Percentiles rank a stretch among this genome's conserved stretches.
These are phyloP conservation scores for Tuber magnatum DNA, from an alignment of 495 filamentous ascomycete genomes.

Conservation along the genomic window DNA sequence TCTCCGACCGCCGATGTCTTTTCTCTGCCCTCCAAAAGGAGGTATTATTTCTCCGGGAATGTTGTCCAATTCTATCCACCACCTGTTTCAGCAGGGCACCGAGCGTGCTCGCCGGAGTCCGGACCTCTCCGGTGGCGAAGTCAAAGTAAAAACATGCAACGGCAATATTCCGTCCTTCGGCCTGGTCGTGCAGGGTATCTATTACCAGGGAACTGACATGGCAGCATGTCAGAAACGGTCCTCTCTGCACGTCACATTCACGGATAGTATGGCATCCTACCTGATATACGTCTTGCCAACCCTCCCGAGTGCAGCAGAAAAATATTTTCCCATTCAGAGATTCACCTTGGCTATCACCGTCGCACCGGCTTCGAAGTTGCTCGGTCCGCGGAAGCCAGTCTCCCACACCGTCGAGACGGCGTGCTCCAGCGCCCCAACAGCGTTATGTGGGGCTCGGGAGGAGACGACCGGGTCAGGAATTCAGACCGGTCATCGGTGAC, in stretches of 20 bases:
- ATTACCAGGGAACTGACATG: not conserved
- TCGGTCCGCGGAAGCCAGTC: not conserved
- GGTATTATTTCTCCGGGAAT: not conserved
- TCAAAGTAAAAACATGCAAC: constrained; percentile 1
- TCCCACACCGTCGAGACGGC: not conserved
- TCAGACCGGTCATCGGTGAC: not conserved
- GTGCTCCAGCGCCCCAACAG: not conserved
- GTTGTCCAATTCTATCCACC: not conserved
- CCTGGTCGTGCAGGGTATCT: not conserved
- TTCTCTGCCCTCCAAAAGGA: constrained; percentile 1
- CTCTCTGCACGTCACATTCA: not conserved
- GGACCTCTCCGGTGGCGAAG: not conserved
- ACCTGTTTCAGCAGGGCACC: constrained; percentile 5
- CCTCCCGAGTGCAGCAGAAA: not conserved
- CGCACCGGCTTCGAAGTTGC: not conserved
- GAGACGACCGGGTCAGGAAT: not conserved
- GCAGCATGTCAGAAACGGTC: not conserved
- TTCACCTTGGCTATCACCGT: not conserved
- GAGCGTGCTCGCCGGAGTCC: not conserved
- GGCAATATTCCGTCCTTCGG: not conserved
- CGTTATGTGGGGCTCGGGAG: not conserved
- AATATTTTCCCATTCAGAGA: not conserved
- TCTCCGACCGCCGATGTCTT: constrained; percentile 1
- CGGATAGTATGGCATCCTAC: not conserved
- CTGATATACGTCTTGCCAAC: not conserved